Base-by-base conservation (phyloP, 257 asterid genomes). In the Solanum peruvianum region DNA sequence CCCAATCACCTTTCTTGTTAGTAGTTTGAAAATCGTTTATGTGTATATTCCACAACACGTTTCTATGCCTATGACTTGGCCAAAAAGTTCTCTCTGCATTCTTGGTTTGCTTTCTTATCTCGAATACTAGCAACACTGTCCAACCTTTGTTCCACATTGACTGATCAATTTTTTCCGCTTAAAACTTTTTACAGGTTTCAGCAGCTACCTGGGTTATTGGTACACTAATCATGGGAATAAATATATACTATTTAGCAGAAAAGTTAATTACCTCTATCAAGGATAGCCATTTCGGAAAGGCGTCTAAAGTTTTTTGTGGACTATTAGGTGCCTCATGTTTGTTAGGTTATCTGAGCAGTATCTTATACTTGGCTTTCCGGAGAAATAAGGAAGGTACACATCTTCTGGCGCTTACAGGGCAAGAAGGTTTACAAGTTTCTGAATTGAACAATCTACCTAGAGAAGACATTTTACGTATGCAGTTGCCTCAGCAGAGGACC, bases 161-260 rank as follows among this genome's bases (percentile, higher is more conserved):
- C 84, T 78, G 3, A 47, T 45, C 84, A 78, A 2, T 2, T 25
- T 27, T 78, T 78, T 78, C 42, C 3, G 42, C 27, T 16, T 45
- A 1, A 78, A 15, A 78, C 85, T 41, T 37, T 25, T 14, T 83
- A 69, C 95, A 97, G 99, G 88, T 95, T 60, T 91, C 99, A 25
- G 92, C 94, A 29, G 86, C 88, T 15, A 96, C 99, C 86, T 97
- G 99, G 99, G 42, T 95, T 72, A 95, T 97, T 27, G 92, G 99
- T 69, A 91, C 95, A 64, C 88, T 97, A 11, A 96, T 97, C 70
- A 97, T 96, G 92, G 98, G 94, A 88, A 97, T 97, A 85, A 97
- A 97, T 75, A 88, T 94, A 86, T 94, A 92, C 90, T 97, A 97
- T 88, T 86, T 97, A 60, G 99, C 87, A 0, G 96, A 93, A 29